Base-by-base conservation (phyloP, 2,329 filamentous ascomycete genomes). In the Xylariaceae sp. region DNA sequence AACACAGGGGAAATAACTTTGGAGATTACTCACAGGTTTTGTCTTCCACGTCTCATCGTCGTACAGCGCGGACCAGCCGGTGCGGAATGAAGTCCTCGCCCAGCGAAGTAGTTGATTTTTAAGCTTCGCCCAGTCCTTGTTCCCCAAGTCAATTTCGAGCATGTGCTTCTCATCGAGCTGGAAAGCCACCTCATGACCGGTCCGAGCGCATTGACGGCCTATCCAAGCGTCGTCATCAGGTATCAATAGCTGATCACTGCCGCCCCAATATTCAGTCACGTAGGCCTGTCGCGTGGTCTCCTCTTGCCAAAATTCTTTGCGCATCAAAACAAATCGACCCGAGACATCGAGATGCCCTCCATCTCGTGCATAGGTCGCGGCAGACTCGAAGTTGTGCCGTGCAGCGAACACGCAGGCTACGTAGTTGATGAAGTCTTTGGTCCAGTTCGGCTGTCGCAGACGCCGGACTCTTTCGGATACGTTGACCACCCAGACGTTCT, bases 351-450 rank as follows among this genome's bases (percentile, higher is more conserved):
- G 31, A 27, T 18, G 15, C 4, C 18, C 18, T 9, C 41, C 41
- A 12, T 32, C 41, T 6, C 10, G n/a, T 5, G 41, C 41, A 30
- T 27, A 22, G 17, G 18, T n/a, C 6, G 41, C 41, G n/a, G 41
- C 27, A 32, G 17, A 43, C 27, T 43, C 41, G 41, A 30, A 43
- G 27, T 43, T 43, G 27, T 43, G 41, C 18, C 41, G 17, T 32
- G 17, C 41, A 10, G 27, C 14, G 27, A 27, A 43, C 27, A 43
- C 41, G 27, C 41, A 43, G 17, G 41, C 41, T n/a, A 43, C 27
- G 27, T 43, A 43, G 41, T 43, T 43, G 18, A 43, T 14, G 17
- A 43, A 43, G 18, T 43, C 41, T 30, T 43, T 18, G 18, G 17
- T 43, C 33, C 33, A 36, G 12, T 4, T 36, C 33, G 33, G 15